Conservation (phyloP, 2,329 filamentous ascomycete genomes). For the Colletotrichum shisoi region DNA sequence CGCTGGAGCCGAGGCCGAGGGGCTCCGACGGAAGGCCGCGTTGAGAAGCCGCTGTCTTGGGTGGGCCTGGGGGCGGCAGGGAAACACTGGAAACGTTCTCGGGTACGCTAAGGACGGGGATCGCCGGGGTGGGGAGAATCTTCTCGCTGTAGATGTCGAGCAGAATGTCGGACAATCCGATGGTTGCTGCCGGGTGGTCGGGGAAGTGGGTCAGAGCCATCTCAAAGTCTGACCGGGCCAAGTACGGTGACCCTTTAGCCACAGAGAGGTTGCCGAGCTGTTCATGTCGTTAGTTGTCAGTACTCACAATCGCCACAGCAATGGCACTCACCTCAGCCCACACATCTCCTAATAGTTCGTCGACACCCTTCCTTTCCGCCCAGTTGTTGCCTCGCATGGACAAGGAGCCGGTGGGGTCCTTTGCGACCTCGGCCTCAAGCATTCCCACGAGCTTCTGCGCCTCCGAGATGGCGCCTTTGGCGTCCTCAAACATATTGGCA, state of each 20-base stretch:
- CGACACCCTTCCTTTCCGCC: constrained; percentile 81
- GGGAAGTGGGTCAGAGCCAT: constrained; percentile 79
- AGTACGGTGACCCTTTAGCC: constrained; percentile 68
- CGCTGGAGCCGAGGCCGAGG: constrained; percentile 54
- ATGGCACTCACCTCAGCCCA: constrained; percentile 73
- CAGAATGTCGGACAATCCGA: constrained; percentile 84
- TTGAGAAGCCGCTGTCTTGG: constrained; percentile 21
- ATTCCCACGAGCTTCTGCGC: constrained; percentile 77
- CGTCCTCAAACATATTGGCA: constrained; percentile 80
- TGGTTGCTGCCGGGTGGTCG: constrained; percentile 80
- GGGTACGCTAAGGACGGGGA: constrained; percentile 54
- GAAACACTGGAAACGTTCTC: constrained; percentile 43
- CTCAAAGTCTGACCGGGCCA: constrained; percentile 81
- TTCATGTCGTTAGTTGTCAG: constrained; percentile 44
- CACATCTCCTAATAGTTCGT: constrained; percentile 85
- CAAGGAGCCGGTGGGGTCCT: constrained; percentile 68
- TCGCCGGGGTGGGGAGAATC: constrained; percentile 66
- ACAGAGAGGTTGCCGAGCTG: constrained; percentile 74
- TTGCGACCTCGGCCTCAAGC: constrained; percentile 72
- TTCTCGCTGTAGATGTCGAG: constrained; percentile 82
- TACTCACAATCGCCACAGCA: background rate
- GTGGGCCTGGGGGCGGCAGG: constrained; percentile 21
- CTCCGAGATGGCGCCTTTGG: constrained; percentile 80
- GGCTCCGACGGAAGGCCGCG: constrained; percentile 54
- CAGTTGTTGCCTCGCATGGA: constrained; percentile 73